Evolutionary conservation across 805 yeast species (phyloP).

Genomic region (Metschnikowia kofuensis): DNA sequence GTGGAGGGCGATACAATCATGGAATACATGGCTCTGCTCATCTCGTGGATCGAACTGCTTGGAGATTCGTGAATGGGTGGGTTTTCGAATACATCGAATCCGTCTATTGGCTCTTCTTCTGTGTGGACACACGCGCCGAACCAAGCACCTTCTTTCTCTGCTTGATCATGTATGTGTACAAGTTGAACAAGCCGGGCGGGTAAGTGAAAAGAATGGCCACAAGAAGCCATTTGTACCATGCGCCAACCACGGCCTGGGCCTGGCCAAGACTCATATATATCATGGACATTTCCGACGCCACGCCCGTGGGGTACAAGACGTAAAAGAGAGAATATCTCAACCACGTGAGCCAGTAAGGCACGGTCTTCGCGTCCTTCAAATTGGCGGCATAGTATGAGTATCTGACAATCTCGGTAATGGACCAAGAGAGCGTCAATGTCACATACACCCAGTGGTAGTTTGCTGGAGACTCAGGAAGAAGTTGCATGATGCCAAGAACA

Average conservation of each 20-base stretch:
- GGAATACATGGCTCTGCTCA: conserved; percentile 27
- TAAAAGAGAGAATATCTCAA: conserved; percentile 81
- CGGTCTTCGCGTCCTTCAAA: conserved; percentile 46
- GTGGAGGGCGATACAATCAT: conserved; percentile 31
- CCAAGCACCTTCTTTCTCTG: conserved; percentile 81
- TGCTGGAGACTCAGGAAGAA: conserved; percentile 73
- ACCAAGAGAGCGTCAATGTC: conserved; percentile 79
- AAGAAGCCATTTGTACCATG: conserved; percentile 52
- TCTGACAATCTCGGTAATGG: conserved; percentile 88
- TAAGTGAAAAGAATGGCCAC: conserved; percentile 61
- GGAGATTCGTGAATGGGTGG: background rate
- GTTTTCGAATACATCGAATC: background rate
- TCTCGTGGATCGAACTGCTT: conserved; percentile 28
- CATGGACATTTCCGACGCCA: conserved; percentile 74
- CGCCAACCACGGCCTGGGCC: conserved; percentile 55
- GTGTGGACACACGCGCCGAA: conserved; percentile 9
- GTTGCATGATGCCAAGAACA: conserved; percentile 75
- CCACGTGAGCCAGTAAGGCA: conserved; percentile 60
- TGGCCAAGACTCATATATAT: conserved; percentile 67
- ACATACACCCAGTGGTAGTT: conserved; percentile 56
- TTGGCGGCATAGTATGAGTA: conserved; percentile 83
- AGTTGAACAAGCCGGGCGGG: conserved; percentile 81
- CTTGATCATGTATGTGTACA: conserved; percentile 83
- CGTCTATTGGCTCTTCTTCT: conserved; percentile 14
- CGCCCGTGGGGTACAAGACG: conserved; percentile 87